Evolutionary conservation across 169 alveolate species (phyloP), one percentile per base, ranked within the genome.

Genomic region (Plasmodium ovale): DNA sequence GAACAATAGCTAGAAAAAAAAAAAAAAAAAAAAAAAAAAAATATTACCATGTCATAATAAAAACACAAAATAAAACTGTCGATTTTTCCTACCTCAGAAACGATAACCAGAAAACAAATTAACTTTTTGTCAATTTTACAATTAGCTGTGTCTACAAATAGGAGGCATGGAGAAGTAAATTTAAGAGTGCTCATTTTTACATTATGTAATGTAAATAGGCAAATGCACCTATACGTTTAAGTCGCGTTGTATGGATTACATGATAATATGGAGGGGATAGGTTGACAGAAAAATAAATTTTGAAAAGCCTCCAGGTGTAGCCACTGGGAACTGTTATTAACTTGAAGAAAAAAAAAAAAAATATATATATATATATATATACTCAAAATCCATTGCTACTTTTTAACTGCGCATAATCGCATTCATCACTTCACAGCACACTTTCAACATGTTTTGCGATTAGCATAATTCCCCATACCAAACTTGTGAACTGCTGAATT

Each of bases 271-370:
- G 82, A 79, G 12, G 89, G 89, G 69, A 68, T 37, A 7, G 89
- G 89, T 58, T 79, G 89, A 47, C 71, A 79, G 39, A n/a, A 62
- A 49, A 79, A 79, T 27, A 79, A 51, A 47, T 62, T 79, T 79
- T 79, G 71, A 60, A 51, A 79, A 56, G 71, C 65, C 82, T 79
- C 79, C 47, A 79, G 69, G 31, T 79, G 35, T 39, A 79, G 7
- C 89, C 89, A 79, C 47, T 23, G 37, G 14, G 72, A 47, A 35
- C 71, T 19, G 44, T 79, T 49, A 54, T 79, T 9, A 79, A 79
- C 89, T 79, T 31, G 33, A 29, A 72, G 14, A 72, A 27, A 51
- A 70, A 19, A 21, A 19, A 65, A 37, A 27, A 65, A 27, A 27
- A 27, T 9, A 65, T 3, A 65, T 3, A n/a, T n/a, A n/a, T n/a